These are phyloP conservation scores for Aleurites moluccanus DNA, from an alignment of 441 rosid genomes.

Conservation along the genomic window DNA sequence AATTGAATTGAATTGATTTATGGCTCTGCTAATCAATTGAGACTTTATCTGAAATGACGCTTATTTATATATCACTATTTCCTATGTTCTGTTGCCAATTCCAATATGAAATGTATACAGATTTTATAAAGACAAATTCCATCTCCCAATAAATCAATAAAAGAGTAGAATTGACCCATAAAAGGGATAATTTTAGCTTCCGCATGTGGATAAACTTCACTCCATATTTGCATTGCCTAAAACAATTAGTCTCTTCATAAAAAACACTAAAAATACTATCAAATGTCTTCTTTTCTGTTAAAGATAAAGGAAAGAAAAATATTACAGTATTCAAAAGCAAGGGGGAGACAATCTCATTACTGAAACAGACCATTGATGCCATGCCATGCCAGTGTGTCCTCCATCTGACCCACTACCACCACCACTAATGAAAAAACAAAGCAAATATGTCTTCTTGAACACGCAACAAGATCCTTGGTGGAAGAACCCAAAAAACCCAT, in stretches of 20 bases:
- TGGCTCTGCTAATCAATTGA: background rate
- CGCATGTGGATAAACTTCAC: background rate
- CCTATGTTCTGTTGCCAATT: background rate
- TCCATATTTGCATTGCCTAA: slow-evolving; percentile 12
- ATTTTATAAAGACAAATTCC: background rate
- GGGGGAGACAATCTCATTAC: slow-evolving; percentile 52
- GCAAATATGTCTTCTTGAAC: slow-evolving; percentile 13
- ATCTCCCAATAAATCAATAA: background rate
- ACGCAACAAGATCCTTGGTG: slow-evolving; percentile 40
- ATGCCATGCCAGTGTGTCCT: slow-evolving; percentile 19
- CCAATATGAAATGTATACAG: background rate
- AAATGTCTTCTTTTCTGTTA: slow-evolving; percentile 20
- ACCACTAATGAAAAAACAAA: slow-evolving; percentile 4
- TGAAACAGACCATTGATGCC: slow-evolving; percentile 39
- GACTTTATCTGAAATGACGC: background rate
- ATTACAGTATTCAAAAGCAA: slow-evolving; percentile 34
- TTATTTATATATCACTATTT: background rate
- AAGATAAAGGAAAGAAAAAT: slow-evolving; percentile 8
- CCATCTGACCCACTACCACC: slow-evolving; percentile 38
- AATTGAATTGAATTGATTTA: background rate
- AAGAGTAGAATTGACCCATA: slow-evolving; percentile 5
- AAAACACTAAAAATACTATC: slow-evolving; percentile 3
- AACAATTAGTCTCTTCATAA: slow-evolving; percentile 21
- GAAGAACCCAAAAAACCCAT: slow-evolving; percentile 59
- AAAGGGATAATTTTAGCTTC: background rate